phyloP scores from a whole-genome alignment of 371 early-diverging fungal genomes.

The Actinomucor elegans region DNA sequence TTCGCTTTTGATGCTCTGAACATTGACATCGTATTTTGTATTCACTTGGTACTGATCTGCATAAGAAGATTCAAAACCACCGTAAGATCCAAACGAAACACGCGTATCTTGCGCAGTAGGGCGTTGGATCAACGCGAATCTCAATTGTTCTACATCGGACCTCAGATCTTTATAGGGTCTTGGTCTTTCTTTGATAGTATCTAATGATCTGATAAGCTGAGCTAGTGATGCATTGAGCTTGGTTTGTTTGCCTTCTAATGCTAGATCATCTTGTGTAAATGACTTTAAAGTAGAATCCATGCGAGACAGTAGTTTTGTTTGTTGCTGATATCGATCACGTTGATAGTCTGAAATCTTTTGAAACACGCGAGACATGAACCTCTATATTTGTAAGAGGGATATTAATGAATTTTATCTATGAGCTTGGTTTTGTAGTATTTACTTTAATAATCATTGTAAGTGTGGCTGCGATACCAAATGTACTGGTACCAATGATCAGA shows the following conservation, averaged over 20 bases:
- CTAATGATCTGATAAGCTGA: background rate
- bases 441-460: constrained; percentile 34
- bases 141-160: background rate
- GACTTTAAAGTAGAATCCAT: background rate
- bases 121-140: background rate
- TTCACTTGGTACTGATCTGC: constrained; percentile 1
- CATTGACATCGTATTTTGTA: background rate
- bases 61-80: constrained; percentile 10
- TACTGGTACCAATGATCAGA: constrained; percentile 26
- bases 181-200: background rate
- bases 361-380: constrained; percentile 10
- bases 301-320: background rate
- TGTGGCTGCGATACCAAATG: constrained; percentile 31
- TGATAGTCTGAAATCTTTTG: constrained; percentile 15
- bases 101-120: background rate
- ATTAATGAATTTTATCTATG: too few relatives aligned
- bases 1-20: constrained; percentile 32
- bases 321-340: constrained; percentile 11
- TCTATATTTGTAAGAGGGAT: too few relatives aligned
- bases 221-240: background rate
- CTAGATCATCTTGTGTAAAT: background rate
- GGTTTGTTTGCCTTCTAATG: background rate
- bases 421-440: constrained; percentile 4
- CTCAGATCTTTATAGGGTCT: background rate
- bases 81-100: background rate